Evolutionary conservation across 148 eudicot genomes (phyloP), one percentile per base, ranked within the genome.

Genomic region (Diospyros lotus): DNA sequence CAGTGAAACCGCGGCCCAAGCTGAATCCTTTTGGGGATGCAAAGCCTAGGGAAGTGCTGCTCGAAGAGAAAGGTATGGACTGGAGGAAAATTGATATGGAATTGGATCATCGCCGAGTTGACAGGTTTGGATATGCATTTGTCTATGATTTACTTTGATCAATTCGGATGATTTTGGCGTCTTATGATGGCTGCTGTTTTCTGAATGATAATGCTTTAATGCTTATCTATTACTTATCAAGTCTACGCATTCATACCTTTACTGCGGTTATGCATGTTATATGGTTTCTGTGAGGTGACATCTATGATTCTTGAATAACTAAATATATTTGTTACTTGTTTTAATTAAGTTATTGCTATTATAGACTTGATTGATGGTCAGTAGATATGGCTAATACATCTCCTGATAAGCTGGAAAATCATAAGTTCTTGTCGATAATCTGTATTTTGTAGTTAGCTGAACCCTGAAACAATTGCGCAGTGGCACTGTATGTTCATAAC

Each of bases 1-100:
- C 46, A n/a, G 80, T 76, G 56, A 89, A 81, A 80, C 81, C 82
- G 3, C 88, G 84, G 85, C 84, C 88, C 0, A 95, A 89, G 80
- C 94, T 95, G 79, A 95, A 95, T 77, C 98, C 98, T 11, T 95
- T 95, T 77, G 98, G 98, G 48, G 93, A 95, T 86, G 98, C 98
- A 40, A 95, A 92, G 85, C 98, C 98, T 56, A 89, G 97, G 80
- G 98, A 95, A 79, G 89, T 95, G 66, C 88, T 95, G 85, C 84
- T 95, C 70, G 77, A 89, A 81, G 75, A 95, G 80, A 90, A 92
- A 82, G 98, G 98, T 53, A 74, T 92, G 86, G 96, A 95, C 79
- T 95, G 96, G 96, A 90, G 89, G 86, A 95, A 95, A 84, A 90
- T 92, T 81, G 98, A 95, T 83, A 80, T 89, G 76, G 91, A 95